phyloP scores from a whole-genome alignment of 2,329 filamentous ascomycete species.

The Fonsecaea multimorphosa region DNA sequence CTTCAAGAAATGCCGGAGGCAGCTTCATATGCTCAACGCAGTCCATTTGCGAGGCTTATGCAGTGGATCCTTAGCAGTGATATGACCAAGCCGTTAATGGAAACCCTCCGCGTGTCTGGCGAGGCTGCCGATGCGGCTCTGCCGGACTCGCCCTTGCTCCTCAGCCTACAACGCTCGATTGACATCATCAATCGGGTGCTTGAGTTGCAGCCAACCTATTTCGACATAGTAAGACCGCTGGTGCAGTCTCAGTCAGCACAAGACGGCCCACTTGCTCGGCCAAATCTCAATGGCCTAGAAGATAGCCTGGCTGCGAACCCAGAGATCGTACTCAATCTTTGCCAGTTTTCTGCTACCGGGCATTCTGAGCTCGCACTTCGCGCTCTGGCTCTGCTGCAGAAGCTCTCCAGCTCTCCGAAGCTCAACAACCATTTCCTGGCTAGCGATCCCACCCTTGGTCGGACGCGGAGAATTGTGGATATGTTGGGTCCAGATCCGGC shows the following conservation, averaged over 20 bases:
- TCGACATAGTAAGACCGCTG: constrained; percentile 82
- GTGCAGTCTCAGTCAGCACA: constrained; percentile 50
- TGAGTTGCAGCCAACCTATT: constrained; percentile 87
- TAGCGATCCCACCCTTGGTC: constrained; percentile 24
- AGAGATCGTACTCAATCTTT: constrained; percentile 78
- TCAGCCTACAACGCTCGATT: constrained; percentile 78
- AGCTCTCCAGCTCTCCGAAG: constrained; percentile 81
- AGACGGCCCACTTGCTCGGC: constrained; percentile 46
- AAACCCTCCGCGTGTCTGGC: constrained; percentile 76
- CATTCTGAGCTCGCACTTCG: constrained; percentile 80
- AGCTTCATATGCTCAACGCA: constrained; percentile 79
- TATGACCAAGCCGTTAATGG: constrained; percentile 79
- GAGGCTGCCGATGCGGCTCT: constrained; percentile 73
- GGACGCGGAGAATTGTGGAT: constrained; percentile 66
- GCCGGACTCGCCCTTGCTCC: constrained; percentile 79
- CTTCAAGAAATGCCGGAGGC: constrained; percentile 24
- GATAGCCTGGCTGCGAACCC: constrained; percentile 86
- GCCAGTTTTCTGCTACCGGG: constrained; percentile 83
- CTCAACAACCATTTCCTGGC: constrained; percentile 56
- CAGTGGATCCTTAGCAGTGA: constrained; percentile 98
- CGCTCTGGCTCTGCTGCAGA: constrained; percentile 82
- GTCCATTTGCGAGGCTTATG: constrained; percentile 94
- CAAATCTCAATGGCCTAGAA: constrained; percentile 69
- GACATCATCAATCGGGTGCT: constrained; percentile 83
- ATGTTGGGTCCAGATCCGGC: constrained; percentile 84